Base-by-base conservation (phyloP, 2,329 filamentous ascomycete genomes). In the Trichophyton schoenleinii region DNA sequence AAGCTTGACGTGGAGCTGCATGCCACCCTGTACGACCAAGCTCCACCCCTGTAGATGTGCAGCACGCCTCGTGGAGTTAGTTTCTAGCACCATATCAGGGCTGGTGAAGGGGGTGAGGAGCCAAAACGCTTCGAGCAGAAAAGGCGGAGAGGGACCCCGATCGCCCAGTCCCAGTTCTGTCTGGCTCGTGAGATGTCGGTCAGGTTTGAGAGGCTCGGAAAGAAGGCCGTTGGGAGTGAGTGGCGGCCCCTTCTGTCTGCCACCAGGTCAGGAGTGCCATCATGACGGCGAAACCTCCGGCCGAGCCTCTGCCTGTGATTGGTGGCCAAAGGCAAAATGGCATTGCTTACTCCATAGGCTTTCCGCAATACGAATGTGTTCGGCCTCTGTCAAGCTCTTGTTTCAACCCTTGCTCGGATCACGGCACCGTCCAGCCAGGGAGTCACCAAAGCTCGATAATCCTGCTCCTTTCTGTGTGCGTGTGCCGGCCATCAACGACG, bases 1-100 rank as follows among this genome's bases (percentile, higher is more conserved):
- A 55, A 55, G 52, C 52, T 55, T 55, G 52, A 55, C 52, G 52
- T 55, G 52, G 52, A 55, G 52, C 28, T 55, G 52, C 52, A 55
- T 55, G 28, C 52, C 52, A 55, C 52, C 52, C 28, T 55, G 52
- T 55, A 55, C 52, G 52, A 55, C 52, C 20, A 36, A 55, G 52
- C 52, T 55, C 52, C 52, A 55, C 52, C 52, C 52, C n/a, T 36
- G 52, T 20, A 55, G 28, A 18, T n/a, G 20, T 55, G 31, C 52
- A 44, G 15, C 52, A 55, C 52, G 52, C 52, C 52, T 55, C 31
- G 52, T 55, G 31, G 52, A 55, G 28, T 55, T 55, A 34, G 15
- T 18, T 44, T n/a, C 15, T 44, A 9, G 18, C 28, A 53, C 28
- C 8, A 38, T 38, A 38, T 38, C 34, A 38, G 15, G 52, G 28